Evolutionary conservation across 2,329 filamentous ascomycete species (phyloP).

Genomic region (Paecilomyces dactylethromorphus): DNA sequence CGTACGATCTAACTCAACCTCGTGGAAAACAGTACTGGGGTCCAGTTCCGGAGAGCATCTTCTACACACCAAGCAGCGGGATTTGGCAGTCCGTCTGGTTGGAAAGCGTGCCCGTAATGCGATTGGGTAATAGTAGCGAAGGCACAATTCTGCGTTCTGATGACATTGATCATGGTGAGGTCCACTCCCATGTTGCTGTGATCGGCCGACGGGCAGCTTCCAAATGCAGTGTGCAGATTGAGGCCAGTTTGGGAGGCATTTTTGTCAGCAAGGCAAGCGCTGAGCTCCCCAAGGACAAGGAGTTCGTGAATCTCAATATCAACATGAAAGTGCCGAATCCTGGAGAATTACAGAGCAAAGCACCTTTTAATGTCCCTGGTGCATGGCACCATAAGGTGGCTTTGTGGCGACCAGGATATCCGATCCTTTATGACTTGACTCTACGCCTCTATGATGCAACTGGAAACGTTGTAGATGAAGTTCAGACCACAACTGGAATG

Average conservation of each 20-base stretch:
- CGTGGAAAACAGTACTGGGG: constrained; percentile 63
- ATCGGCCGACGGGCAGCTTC: constrained; percentile 26
- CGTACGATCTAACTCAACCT: constrained; percentile 58
- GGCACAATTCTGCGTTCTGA: constrained; percentile 56
- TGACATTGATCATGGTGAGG: constrained; percentile 44
- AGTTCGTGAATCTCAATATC: constrained; percentile 43
- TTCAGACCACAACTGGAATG: constrained; percentile 54
- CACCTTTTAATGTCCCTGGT: constrained; percentile 36
- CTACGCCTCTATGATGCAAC: constrained; percentile 45
- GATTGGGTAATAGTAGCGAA: constrained; percentile 52
- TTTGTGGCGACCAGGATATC: constrained; percentile 61
- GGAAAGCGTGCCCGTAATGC: constrained; percentile 43
- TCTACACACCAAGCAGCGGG: constrained; percentile 64
- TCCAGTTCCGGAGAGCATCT: constrained; percentile 49
- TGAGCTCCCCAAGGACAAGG: constrained; percentile 44
- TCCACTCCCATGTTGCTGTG: constrained; percentile 48
- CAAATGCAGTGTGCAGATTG: constrained; percentile 46
- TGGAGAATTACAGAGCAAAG: constrained; percentile 19
- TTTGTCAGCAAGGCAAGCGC: constrained; percentile 40
- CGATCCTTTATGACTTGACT: constrained; percentile 56
- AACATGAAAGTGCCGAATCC: constrained; percentile 43
- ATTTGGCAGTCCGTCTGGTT: constrained; percentile 74
- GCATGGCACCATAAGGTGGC: constrained; percentile 53
- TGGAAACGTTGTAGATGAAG: constrained; percentile 39
- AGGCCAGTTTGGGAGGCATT: constrained; percentile 46